Base-by-base conservation (phyloP, 2,329 filamentous ascomycete species). In the Verticillium zaregamsianum region DNA sequence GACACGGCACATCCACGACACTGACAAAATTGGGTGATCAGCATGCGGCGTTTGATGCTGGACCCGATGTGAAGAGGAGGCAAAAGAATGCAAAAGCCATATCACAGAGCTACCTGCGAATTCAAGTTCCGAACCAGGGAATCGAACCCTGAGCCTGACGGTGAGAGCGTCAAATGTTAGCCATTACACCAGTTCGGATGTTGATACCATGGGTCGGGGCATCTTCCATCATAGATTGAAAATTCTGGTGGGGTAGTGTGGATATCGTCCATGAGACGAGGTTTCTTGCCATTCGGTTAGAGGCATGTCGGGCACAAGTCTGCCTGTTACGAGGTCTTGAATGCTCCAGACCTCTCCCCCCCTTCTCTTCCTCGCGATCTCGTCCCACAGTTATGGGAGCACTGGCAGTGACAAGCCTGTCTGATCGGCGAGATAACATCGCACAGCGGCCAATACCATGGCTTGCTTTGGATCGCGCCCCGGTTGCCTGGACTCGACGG, bases 151-250 rank as follows among this genome's bases (percentile, higher is more conserved):
- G 54, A 33, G 54, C 54, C 31, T 55, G 54, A 32, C 54, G 54
- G 54, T 55, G 54, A 55, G 54, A 55, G 54, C 54, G 54, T 32
- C 54, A 55, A 33, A 55, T 55, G 54, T 55, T 55, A 55, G 31
- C 54, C 54, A 33, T 55, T 55, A 55, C 54, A 55, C 54, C 54
- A 55, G 54, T 55, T 55, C 54, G 54, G 54, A 55, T 20, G 20
- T 52, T 52, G 20, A 14, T 52, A 6, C 33, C 12, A 8, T 35
- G 3, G 6, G 5, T 12, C 32, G 32, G 2, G 6, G 32, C 2
- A 35, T 8, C 2, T 11, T 14, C 11, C 33, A 11, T 2, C 33
- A 35, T 35, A 35, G 33, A 9, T 14, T 14, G 32, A 35, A 35
- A 35, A 35, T 14, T 35, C 1, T 9, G 33, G 33, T 14, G 14